These are phyloP conservation scores for Pestalotiopsis sp. DNA, from an alignment of 2,329 filamentous ascomycete species.

Conservation along the genomic window DNA sequence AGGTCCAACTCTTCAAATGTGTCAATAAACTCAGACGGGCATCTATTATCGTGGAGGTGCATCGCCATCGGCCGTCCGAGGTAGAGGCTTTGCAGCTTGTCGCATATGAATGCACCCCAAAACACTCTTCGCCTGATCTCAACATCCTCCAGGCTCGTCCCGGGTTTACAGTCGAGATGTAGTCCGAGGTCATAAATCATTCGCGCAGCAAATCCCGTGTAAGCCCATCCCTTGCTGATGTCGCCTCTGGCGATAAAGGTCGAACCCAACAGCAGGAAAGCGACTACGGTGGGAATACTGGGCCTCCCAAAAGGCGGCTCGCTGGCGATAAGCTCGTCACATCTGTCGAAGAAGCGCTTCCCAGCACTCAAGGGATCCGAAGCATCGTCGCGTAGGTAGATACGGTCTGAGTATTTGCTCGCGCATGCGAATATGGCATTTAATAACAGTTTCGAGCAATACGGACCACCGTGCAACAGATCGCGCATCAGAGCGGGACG, in stretches of 20 bases:
- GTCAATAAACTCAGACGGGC: slow-evolving; percentile 25
- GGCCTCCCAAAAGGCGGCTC: slow-evolving; percentile 21
- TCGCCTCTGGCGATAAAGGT: slow-evolving; percentile 26
- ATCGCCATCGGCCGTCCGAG: slow-evolving; percentile 29
- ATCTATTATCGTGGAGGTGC: slow-evolving; percentile 22
- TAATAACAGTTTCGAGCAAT: slow-evolving; percentile 38
- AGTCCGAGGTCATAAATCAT: slow-evolving; percentile 44
- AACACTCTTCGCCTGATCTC: slow-evolving; percentile 35
- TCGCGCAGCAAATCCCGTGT: slow-evolving; percentile 40
- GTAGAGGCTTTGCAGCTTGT: slow-evolving; percentile 33
- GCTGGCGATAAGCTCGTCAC: slow-evolving; percentile 24
- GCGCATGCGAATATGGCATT: slow-evolving; percentile 37
- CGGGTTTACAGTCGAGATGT: slow-evolving; percentile 35
- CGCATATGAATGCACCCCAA: slow-evolving; percentile 34
- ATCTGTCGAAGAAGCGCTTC: slow-evolving; percentile 24
- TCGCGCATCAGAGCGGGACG: slow-evolving; percentile 40
- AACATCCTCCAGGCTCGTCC: slow-evolving; percentile 24
- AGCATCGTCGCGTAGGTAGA: slow-evolving; percentile 22
- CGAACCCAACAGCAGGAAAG: slow-evolving; percentile 28
- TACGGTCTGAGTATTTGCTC: slow-evolving; percentile 28
- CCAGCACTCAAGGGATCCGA: slow-evolving; percentile 24
- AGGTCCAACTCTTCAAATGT: slow-evolving; percentile 26
- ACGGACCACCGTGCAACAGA: slow-evolving; percentile 34
- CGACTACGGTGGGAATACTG: slow-evolving; percentile 28
- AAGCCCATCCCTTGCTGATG: slow-evolving; percentile 39